These are phyloP conservation scores for Blastomyces percursus DNA, from an alignment of 2,329 filamentous ascomycete genomes.

Conservation along the genomic window DNA sequence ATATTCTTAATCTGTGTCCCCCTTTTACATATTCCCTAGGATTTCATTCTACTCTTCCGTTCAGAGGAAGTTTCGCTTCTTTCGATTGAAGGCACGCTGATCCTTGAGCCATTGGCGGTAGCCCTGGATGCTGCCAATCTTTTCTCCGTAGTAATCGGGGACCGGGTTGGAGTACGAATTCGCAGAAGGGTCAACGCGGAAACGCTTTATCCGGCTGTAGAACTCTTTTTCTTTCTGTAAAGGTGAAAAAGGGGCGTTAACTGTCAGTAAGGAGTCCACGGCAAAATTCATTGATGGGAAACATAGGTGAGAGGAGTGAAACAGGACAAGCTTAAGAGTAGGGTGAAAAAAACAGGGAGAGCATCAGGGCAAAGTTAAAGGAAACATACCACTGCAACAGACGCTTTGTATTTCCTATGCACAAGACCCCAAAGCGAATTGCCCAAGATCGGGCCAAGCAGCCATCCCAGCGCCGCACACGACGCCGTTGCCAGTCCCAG, in stretches of 20 bases:
- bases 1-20: neutral
- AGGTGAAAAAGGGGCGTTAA: neutral
- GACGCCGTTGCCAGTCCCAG: constrained; percentile 69
- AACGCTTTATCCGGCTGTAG: constrained; percentile 80
- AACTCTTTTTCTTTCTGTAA: constrained; percentile 82
- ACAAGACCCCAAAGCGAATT: constrained; percentile 66
- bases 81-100: constrained; percentile 92
- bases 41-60: neutral
- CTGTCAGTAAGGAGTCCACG: neutral
- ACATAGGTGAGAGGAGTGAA: neutral
- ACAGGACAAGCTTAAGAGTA: too few species aligned
- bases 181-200: constrained; percentile 80
- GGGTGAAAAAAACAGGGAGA: neutral
- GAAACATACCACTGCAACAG: constrained; percentile 56
- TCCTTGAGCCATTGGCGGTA: constrained; percentile 97
- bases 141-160: constrained; percentile 97
- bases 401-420: constrained; percentile 57
- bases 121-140: constrained; percentile 83
- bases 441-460: constrained; percentile 72
- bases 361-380: too few species aligned
- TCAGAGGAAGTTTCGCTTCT: constrained; percentile 45
- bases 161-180: constrained; percentile 88
- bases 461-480: constrained; percentile 73
- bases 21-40: neutral
- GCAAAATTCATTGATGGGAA: neutral